Evolutionary conservation across 345 rosid genomes (phyloP), one percentile per base, ranked within the genome.

Genomic region (Boechera stricta): DNA sequence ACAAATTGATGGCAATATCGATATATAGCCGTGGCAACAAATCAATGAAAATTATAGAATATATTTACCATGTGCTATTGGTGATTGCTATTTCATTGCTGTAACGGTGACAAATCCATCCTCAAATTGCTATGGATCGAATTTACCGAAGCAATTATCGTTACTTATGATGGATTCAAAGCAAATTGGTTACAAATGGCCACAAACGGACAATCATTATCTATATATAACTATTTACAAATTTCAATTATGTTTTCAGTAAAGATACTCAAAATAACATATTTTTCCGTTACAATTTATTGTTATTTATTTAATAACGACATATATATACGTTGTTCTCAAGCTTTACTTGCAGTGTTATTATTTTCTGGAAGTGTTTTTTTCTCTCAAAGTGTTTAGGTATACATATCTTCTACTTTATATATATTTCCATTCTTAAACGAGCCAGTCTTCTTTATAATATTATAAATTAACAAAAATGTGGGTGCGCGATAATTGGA

Each of bases 401-500:
- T 36, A 39, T 39, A 44, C 33, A 33, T 64, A 33, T 47, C 28
- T 38, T 35, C 35, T 69, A 55, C 18, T n/a, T 29, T 42, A 10
- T 11, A 57, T 70, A 31, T 56, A 5, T 31, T 69, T 12, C 21
- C 6, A 44, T 32, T 31, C 45, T 35, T 10, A 60, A 36, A 18
- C 29, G 6, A 63, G 0, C 7, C 8, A 8, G 44, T 73, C 26
- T 39, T 64, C 51, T 39, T 51, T 5, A 39, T 52, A 29, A 29
- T 31, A 6, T 11, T 63, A n/a, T 48, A 6, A 6, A 48, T n/a
- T n/a, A 36, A 52, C 44, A 24, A 53, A 32, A 18, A 41, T 35
- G 51, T 44, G 65, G 65, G 72, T 38, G 32, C 48, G 31, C 9
- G 4, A 1, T 9, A 64, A 53, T 42, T 54, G 49, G 51, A 74